Evolutionary conservation across 164 flowering plant genomes (phyloP).

Genomic region (Nymphaea thermarum): DNA sequence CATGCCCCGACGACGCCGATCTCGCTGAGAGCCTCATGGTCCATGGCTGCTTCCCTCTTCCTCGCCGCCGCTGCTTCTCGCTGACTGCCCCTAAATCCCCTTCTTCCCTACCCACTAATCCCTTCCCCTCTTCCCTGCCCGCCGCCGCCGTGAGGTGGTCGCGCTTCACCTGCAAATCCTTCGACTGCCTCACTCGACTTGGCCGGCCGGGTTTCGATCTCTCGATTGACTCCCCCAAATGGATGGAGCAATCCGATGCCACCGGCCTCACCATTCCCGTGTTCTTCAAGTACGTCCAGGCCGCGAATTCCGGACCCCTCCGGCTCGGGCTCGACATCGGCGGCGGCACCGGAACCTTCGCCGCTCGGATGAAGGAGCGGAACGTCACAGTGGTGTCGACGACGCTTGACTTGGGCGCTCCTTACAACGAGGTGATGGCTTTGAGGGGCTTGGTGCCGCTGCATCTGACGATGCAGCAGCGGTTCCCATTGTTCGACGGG

Average conservation of each 20-base stretch:
- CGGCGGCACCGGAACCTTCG: conserved; percentile 82
- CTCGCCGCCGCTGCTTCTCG: conserved; percentile 87
- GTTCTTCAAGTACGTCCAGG: neutral
- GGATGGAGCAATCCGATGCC: conserved; percentile 24
- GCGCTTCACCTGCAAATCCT: conserved; percentile 39
- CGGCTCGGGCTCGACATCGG: conserved; percentile 80
- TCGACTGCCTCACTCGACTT: conserved; percentile 29
- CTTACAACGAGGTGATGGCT: conserved; percentile 64
- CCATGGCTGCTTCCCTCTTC: conserved; percentile 89
- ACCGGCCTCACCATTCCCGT: conserved; percentile 10
- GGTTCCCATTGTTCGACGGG: conserved; percentile 83
- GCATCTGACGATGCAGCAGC: conserved; percentile 86
- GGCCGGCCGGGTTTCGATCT: conserved; percentile 44
- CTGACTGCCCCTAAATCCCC: conserved; percentile 28
- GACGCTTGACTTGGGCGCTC: conserved; percentile 72
- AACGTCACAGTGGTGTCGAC: conserved; percentile 79
- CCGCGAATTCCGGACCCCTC: conserved; percentile 17
- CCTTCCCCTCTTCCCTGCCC: conserved; percentile 37
- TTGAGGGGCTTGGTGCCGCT: conserved; percentile 68
- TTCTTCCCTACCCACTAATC: conserved; percentile 25
- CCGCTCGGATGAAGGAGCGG: conserved; percentile 57
- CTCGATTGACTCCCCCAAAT: conserved; percentile 26
- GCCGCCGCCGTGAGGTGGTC: conserved; percentile 43
- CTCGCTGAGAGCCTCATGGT: conserved; percentile 66
- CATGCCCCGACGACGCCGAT: conserved; percentile 52